These are phyloP conservation scores for Rhodotorula sp. DNA, from an alignment of 1,284 basidiomycete species.

Conservation along the genomic window DNA sequence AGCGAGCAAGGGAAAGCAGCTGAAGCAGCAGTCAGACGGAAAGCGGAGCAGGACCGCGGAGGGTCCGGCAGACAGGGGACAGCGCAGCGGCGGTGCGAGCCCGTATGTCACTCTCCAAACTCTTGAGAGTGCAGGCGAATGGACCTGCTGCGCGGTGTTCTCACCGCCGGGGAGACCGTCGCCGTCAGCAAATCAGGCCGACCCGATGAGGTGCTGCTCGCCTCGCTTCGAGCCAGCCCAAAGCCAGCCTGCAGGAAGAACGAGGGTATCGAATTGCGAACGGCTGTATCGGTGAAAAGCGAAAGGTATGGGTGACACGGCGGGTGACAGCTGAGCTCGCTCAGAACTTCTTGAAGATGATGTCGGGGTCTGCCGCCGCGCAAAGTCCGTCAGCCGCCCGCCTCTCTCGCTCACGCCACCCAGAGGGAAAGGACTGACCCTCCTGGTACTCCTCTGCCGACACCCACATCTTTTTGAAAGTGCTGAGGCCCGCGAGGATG, in stretches of 20 bases:
- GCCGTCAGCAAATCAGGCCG: too few relatives aligned
- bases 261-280: too few relatives aligned
- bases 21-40: not conserved
- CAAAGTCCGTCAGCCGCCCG: not conserved
- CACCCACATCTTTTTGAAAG: slow-evolving; percentile 96
- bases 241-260: too few relatives aligned
- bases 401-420: too few relatives aligned
- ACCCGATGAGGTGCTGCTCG: too few relatives aligned
- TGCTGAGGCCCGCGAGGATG: slow-evolving; percentile 62
- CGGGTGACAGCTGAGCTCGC: not conserved
- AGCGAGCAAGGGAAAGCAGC: not conserved
- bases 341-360: slow-evolving; percentile 40
- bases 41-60: not conserved
- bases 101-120: too few relatives aligned
- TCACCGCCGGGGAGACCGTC: too few relatives aligned
- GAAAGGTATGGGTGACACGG: not conserved
- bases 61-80: not conserved
- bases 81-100: not conserved
- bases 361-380: slow-evolving; percentile 35
- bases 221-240: too few relatives aligned
- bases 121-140: too few relatives aligned
- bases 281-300: not conserved
- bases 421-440: slow-evolving; percentile 50
- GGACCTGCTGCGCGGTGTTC: too few relatives aligned
- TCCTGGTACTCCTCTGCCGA: slow-evolving; percentile 99